Conservation (phyloP, 2,329 filamentous ascomycete genomes). For the Calonectria crousiana region DNA sequence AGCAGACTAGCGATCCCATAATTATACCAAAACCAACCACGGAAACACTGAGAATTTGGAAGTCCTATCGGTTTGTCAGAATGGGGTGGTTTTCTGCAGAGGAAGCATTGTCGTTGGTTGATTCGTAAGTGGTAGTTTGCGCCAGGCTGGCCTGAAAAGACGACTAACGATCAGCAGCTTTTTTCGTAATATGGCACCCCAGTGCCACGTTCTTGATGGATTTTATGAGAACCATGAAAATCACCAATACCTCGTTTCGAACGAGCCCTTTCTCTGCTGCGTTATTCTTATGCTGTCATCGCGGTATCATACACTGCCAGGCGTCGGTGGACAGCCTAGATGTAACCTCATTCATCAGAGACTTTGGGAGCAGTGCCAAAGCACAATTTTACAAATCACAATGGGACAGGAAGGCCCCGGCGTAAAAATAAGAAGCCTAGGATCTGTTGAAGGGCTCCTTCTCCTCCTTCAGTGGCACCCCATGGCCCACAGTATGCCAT, state of each 20-base stretch:
- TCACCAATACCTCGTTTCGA: not conserved
- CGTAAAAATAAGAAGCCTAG: not conserved
- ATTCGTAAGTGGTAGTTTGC: not conserved
- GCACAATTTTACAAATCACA: not conserved
- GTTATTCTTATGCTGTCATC: not conserved
- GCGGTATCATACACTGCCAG: not conserved
- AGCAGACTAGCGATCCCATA: not conserved
- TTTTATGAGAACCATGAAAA: not conserved
- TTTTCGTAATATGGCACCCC: not conserved
- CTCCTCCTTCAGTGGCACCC: not conserved
- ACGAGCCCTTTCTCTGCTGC: not conserved
- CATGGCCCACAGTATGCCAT: not conserved
- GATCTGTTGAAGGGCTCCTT: not conserved
- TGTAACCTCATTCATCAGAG: not conserved
- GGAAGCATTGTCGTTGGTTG: not conserved
- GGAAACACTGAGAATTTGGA: not conserved
- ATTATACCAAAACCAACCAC: not conserved
- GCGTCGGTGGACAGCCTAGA: not conserved
- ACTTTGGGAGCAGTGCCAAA: not conserved
- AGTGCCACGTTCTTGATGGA: not conserved
- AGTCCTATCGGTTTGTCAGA: not conserved
- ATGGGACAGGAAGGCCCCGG: not conserved
- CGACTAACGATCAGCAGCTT: not conserved
- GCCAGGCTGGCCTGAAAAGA: not conserved
- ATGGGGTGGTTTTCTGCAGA: not conserved